Evolutionary conservation across 192 early-diverging fungal genomes (phyloP).

Genomic region (Podila epicladia): DNA sequence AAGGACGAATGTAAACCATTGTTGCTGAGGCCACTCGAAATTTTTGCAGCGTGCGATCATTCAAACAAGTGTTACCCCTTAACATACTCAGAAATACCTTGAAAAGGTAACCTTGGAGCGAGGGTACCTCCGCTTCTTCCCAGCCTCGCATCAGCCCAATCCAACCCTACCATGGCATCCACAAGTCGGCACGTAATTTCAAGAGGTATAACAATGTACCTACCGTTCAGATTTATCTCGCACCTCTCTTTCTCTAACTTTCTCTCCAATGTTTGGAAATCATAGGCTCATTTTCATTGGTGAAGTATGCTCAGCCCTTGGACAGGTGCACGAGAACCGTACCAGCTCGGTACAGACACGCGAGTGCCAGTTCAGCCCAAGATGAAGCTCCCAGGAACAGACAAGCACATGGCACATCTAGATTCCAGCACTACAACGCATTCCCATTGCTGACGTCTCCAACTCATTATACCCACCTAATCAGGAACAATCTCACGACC

Average conservation of each 20-base stretch:
- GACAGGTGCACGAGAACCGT: not conserved
- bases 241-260: not conserved
- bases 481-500: constrained; percentile 3
- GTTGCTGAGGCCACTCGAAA: too few relatives aligned
- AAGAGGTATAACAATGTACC: constrained; percentile 67
- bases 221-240: not conserved
- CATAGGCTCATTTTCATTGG: constrained; percentile 77
- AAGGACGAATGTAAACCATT: too few relatives aligned
- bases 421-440: not conserved
- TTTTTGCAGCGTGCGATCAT: too few relatives aligned
- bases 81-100: too few relatives aligned
- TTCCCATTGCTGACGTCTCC: constrained; percentile 21
- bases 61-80: too few relatives aligned
- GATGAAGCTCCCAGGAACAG: not conserved
- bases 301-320: constrained; percentile 83
- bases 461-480: constrained; percentile 33
- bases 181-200: not conserved
- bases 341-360: not conserved
- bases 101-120: too few relatives aligned
- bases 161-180: not conserved
- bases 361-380: not conserved
- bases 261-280: not conserved
- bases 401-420: not conserved
- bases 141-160: too few relatives aligned
- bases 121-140: too few relatives aligned